These are phyloP conservation scores for Chrysophaeum taylorii DNA, from an alignment of 352 stramenopile species.

Conservation along the genomic window DNA sequence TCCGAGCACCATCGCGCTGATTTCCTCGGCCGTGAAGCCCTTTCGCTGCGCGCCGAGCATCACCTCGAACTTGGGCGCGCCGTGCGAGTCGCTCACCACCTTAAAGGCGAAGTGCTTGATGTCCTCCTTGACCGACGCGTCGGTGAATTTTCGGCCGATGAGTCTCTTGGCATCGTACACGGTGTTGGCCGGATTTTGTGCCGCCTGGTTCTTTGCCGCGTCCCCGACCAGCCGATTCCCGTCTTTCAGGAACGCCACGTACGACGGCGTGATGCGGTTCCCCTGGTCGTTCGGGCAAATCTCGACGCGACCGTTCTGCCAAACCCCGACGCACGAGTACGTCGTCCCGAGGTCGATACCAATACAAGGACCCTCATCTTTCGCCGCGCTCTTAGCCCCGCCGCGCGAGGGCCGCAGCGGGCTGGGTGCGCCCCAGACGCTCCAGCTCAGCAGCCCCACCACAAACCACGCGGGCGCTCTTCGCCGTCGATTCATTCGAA, in stretches of 20 bases:
- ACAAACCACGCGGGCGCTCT: no score
- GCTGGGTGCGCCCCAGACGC: no score
- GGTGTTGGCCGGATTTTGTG: conserved; percentile 85
- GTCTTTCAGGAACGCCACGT: conserved; percentile 86
- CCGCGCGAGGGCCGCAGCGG: no score
- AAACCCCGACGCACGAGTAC: conserved; percentile 87
- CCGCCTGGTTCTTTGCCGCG: conserved; percentile 74
- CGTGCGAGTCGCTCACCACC: conserved; percentile 80
- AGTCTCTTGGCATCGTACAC: conserved; percentile 94
- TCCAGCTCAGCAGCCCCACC: no score
- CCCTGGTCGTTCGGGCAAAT: conserved; percentile 97
- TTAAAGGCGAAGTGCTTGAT: conserved; percentile 89
- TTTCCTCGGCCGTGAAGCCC: conserved; percentile 85
- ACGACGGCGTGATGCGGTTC: conserved; percentile 84
- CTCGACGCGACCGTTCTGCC: conserved; percentile 69
- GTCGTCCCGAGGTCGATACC: conserved; percentile 99
- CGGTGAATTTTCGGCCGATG: conserved; percentile 81
- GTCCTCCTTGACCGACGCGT: conserved; percentile 83
- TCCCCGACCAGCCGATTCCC: conserved; percentile 84
- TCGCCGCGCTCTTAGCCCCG: no score
- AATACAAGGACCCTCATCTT: no score
- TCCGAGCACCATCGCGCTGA: conserved; percentile 88
- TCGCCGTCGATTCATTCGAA: no score
- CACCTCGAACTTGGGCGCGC: conserved; percentile 82
- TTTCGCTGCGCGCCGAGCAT: conserved; percentile 70